These are phyloP conservation scores for Chlamydomonas sp. DNA, from an alignment of 139 green algal species.

Conservation along the genomic window DNA sequence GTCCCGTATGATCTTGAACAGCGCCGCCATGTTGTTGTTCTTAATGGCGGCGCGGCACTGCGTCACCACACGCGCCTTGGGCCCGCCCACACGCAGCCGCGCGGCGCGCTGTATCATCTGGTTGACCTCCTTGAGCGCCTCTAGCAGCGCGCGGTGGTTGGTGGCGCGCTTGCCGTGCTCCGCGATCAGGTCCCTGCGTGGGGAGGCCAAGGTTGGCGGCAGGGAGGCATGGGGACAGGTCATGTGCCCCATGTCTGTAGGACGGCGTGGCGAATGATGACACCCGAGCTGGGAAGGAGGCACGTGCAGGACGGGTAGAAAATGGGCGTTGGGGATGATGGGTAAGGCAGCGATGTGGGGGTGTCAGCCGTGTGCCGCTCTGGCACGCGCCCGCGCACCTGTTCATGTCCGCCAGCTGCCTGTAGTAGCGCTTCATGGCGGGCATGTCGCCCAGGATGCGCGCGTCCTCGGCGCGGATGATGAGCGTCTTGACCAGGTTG, in stretches of 20 bases:
- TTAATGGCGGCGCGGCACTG: slow-evolving; percentile 77
- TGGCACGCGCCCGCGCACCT: slow-evolving; percentile 32
- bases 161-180: slow-evolving; percentile 77
- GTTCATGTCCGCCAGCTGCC: slow-evolving; percentile 74
- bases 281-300: no score
- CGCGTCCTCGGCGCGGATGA: slow-evolving; percentile 80
- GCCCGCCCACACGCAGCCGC: slow-evolving; percentile 63
- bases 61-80: slow-evolving; percentile 63
- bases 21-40: slow-evolving; percentile 63
- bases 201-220: neutral
- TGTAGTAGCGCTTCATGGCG: slow-evolving; percentile 51
- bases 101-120: slow-evolving; percentile 79
- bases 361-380: no score
- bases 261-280: no score
- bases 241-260: no score
- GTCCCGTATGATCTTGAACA: slow-evolving; percentile 73
- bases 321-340: no score
- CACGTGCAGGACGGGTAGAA: no score
- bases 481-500: slow-evolving; percentile 67
- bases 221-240: neutral
- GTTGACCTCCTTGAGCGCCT: slow-evolving; percentile 75
- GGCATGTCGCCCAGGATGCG: slow-evolving; percentile 74
- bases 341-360: no score
- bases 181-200: slow-evolving; percentile 69
- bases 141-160: slow-evolving; percentile 73